A percentile compares a stretch with the other conserved stretches of the same genome.
phyloP scores from a whole-genome alignment of 2,329 filamentous ascomycete genomes.

The Cryphonectria carpinicola region DNA sequence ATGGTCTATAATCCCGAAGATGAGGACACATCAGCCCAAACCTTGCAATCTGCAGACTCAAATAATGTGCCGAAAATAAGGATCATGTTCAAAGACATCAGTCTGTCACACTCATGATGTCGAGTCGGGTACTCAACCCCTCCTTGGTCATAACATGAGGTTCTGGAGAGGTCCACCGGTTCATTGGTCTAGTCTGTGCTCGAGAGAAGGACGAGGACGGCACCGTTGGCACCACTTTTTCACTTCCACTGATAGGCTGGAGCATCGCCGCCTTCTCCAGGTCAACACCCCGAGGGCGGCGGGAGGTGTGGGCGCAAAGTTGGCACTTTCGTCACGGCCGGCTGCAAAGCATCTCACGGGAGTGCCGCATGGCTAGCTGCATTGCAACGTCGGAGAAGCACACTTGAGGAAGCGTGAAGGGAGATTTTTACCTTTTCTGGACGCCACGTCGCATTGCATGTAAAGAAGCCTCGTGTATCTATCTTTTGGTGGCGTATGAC shows the following conservation, averaged over 20 bases:
- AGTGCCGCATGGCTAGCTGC: background rate
- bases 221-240: background rate
- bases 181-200: background rate
- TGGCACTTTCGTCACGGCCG: background rate
- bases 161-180: background rate
- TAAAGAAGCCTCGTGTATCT: background rate
- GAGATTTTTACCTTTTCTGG: background rate
- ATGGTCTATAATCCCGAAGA: background rate
- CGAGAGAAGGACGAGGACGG: background rate
- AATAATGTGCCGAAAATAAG: background rate
- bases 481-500: background rate
- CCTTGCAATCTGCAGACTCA: background rate
- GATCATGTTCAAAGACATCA: background rate
- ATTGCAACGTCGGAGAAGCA: constrained; percentile 1
- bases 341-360: background rate
- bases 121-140: background rate
- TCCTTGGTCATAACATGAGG: background rate
- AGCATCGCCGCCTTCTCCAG: background rate
- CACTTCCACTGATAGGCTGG: background rate
- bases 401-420: background rate
- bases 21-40: background rate
- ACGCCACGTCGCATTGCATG: background rate
- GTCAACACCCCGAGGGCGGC: background rate
- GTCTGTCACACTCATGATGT: background rate
- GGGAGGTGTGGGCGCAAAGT: background rate